Evolutionary conservation across 164 flowering plant species (phyloP), one percentile per base, ranked within the genome.

Genomic region (Piper longum): DNA sequence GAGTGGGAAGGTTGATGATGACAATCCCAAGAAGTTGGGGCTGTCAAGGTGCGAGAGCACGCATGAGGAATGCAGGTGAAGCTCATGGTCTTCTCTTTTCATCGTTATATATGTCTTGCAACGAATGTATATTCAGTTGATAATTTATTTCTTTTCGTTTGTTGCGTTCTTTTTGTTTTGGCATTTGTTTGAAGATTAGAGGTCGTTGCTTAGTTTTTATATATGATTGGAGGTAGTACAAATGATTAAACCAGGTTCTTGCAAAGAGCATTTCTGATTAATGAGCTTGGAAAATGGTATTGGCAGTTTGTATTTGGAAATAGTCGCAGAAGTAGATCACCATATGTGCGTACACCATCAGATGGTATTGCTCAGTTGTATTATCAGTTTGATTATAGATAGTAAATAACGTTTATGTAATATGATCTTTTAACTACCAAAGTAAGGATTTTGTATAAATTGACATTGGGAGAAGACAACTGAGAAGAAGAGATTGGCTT

Each of bases 11-110:
- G 48, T 65, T 14, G 18, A n/a, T 39, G 70, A 61, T 39, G 59
- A 16, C 7, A 60, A 79, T 19, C 77, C 77, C 16, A 77, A 72
- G 66, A 82, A 81, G 60, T 67, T 41, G 19, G 58, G 60, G 59
- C 57, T 82, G 72, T 72, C 83, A 11, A 77, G 85, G 64, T 71
- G 62, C 59, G 66, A 74, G 11, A 80, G 81, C 65, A 70, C 70
- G 70, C 72, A 73, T 36, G 85, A 84, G 39, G 78, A 83, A 66
- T 86, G 92, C 87, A 82, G 88, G 90, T 85, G 61, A 26, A 17
- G 42, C 60, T 7, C 16, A 13, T 3, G 16, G 39, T 66, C 3
- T 40, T 12, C 39, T 26, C 39, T 0, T 39, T 16, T 40, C 12
- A 19, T 56, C 19, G 9, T 4, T 3, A 18, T 18, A 57, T 16